A percentile compares a stretch with the other conserved stretches of the same genome.
These are phyloP conservation scores for Corinectria fuckeliana DNA, from an alignment of 2,329 filamentous ascomycete species.

Conservation along the genomic window DNA sequence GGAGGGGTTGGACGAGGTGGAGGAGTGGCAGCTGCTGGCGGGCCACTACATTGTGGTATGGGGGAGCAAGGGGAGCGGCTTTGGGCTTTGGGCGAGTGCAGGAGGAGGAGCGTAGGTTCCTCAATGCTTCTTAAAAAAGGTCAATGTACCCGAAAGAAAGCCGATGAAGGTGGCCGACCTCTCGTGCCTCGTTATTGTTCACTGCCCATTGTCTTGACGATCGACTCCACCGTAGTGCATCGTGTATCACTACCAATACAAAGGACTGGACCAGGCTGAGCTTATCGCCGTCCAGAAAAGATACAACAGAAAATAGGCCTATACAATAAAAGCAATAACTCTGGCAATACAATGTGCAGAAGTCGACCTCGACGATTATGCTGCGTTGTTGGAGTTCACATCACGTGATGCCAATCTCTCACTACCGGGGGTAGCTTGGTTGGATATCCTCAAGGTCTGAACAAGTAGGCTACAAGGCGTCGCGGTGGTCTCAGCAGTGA, in stretches of 20 bases:
- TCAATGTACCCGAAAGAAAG: neutral
- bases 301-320: no score
- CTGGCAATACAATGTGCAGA: no score
- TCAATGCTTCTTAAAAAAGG: neutral
- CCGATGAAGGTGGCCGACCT: neutral
- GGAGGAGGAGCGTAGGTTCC: slow-evolving; percentile 13
- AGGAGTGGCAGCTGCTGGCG: slow-evolving; percentile 89
- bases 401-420: neutral
- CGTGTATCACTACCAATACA: neutral
- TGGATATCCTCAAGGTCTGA: neutral
- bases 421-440: no score
- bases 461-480: neutral
- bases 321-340: no score
- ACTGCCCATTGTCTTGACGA: neutral
- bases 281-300: no score
- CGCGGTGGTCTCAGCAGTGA: neutral
- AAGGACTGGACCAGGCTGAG: no score
- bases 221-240: neutral
- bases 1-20: slow-evolving; percentile 92
- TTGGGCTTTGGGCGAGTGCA: slow-evolving; percentile 28
- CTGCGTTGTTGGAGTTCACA: neutral
- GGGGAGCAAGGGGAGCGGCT: slow-evolving; percentile 68
- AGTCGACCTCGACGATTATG: neutral
- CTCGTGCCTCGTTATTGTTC: neutral
- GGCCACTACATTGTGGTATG: slow-evolving; percentile 90